These are phyloP conservation scores for Malus hybrid DNA, from an alignment of 331 rosid species.

Conservation along the genomic window DNA sequence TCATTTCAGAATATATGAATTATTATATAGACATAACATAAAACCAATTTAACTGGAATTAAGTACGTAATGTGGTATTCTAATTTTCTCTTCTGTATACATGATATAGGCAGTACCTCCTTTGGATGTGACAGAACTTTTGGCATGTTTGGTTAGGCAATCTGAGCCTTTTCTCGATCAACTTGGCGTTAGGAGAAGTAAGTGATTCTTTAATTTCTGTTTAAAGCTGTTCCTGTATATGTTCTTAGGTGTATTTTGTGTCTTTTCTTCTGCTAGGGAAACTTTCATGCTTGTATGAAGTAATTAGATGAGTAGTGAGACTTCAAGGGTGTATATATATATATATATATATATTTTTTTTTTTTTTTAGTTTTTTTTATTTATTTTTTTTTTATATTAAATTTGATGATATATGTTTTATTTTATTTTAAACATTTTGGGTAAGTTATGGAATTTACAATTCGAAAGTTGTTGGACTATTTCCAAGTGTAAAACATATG, in stretches of 20 bases:
- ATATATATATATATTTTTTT: too few species aligned
- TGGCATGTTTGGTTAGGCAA: constrained; percentile 87
- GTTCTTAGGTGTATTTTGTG: background rate
- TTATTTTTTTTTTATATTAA: too few species aligned
- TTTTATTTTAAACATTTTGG: background rate
- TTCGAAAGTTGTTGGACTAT: background rate
- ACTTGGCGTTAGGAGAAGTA: constrained; percentile 80
- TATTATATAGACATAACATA: background rate
- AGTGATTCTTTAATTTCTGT: background rate
- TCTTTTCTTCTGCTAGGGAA: background rate
- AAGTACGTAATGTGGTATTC: background rate
- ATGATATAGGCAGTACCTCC: constrained; percentile 79
- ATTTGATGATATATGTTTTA: too few species aligned
- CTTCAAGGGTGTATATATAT: background rate
- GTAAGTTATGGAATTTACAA: background rate
- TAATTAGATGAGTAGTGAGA: background rate
- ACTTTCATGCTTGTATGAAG: background rate
- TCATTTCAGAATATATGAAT: background rate
- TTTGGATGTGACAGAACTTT: constrained; percentile 81
- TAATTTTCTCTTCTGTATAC: constrained; percentile 16
- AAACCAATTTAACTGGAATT: background rate
- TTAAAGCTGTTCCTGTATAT: background rate
- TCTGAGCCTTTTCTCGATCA: constrained; percentile 90
- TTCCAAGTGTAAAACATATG: background rate
- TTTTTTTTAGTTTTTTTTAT: too few species aligned